phyloP scores from a whole-genome alignment of 257 asterid species.

The Cordia subcordata region DNA sequence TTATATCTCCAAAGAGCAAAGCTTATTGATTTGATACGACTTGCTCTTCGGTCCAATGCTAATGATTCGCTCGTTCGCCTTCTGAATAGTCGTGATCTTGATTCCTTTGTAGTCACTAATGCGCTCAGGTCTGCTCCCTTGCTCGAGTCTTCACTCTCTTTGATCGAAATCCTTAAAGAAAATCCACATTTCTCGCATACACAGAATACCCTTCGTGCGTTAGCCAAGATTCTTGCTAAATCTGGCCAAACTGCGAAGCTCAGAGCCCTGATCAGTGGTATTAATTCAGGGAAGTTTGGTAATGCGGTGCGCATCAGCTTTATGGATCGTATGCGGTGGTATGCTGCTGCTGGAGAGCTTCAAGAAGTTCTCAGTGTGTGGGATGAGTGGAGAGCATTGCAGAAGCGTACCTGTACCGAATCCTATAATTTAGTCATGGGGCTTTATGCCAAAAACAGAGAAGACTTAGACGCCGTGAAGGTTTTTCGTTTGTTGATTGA shows the following conservation, averaged over 20 bases:
- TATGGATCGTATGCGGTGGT: slow-evolving; percentile 87
- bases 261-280: slow-evolving; percentile 54
- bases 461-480: slow-evolving; percentile 57
- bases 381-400: slow-evolving; percentile 73
- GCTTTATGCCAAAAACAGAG: slow-evolving; percentile 57
- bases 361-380: slow-evolving; percentile 53
- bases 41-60: slow-evolving; percentile 59
- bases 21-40: slow-evolving; percentile 77
- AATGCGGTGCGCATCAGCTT: slow-evolving; percentile 61
- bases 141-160: slow-evolving; percentile 55
- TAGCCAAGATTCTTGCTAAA: slow-evolving; percentile 78
- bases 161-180: slow-evolving; percentile 55
- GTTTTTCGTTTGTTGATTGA: slow-evolving; percentile 53
- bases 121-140: slow-evolving; percentile 85
- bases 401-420: slow-evolving; percentile 66
- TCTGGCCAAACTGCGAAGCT: slow-evolving; percentile 61
- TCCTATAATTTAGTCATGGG: slow-evolving; percentile 77
- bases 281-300: slow-evolving; percentile 57
- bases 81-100: slow-evolving; percentile 51
- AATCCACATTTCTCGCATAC: slow-evolving; percentile 65
- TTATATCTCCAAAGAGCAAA: slow-evolving; percentile 77
- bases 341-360: slow-evolving; percentile 63
- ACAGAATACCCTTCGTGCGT: slow-evolving; percentile 59
- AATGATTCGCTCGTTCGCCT: slow-evolving; percentile 48
- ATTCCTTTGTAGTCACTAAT: slow-evolving; percentile 76